A percentile compares a stretch with the other conserved stretches of the same genome.
Evolutionary conservation across 129 eudicot species (phyloP).

Genomic region (Saposhnikovia divaricata): DNA sequence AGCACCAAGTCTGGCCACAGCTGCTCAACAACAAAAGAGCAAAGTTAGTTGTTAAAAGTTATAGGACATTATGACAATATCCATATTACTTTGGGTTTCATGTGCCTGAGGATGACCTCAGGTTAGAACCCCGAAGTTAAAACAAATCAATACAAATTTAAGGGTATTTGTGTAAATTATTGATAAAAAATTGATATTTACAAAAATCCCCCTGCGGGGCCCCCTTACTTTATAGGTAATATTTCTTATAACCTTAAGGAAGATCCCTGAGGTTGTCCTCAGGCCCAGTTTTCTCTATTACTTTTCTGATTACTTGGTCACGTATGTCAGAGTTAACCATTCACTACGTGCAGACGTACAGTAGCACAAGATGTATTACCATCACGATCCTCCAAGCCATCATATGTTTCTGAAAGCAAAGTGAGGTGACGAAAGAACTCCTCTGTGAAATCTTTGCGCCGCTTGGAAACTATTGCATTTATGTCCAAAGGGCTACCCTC

Average conservation of each 20-base stretch:
- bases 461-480: constrained; percentile 78
- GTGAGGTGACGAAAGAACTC: constrained; percentile 71
- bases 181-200: no score
- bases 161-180: no score
- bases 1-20: constrained; percentile 81
- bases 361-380: constrained; percentile 36
- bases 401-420: constrained; percentile 62
- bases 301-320: background rate
- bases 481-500: constrained; percentile 76
- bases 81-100: no score
- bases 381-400: constrained; percentile 88
- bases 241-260: no score
- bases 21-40: constrained; percentile 33
- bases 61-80: background rate
- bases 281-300: no score
- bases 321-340: background rate
- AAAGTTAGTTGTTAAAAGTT: background rate
- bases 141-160: no score
- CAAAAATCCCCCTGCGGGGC: no score
- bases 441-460: constrained; percentile 76
- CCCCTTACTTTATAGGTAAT: no score
- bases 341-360: no score
- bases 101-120: no score
- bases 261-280: no score
- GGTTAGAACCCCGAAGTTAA: no score